Evolutionary conservation across 805 yeast species (phyloP).

Genomic region (Metschnikowia rubicola): DNA sequence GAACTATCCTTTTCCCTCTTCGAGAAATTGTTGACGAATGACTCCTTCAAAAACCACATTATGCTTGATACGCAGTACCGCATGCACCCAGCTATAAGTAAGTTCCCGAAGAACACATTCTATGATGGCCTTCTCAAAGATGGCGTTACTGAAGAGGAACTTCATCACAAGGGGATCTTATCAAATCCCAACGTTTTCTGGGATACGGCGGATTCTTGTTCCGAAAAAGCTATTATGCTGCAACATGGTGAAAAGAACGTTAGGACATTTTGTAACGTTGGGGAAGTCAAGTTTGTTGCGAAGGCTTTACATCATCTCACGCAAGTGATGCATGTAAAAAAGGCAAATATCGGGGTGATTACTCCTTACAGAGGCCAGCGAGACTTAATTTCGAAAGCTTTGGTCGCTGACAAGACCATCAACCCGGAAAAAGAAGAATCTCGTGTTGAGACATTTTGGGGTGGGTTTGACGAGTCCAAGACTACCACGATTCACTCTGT

Average conservation of each 20-base stretch:
- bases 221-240: conserved; percentile 24
- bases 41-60: not conserved
- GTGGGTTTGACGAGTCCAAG: not conserved
- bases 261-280: conserved; percentile 76
- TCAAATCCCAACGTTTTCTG: conserved; percentile 90
- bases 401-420: not conserved
- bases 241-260: conserved; percentile 78
- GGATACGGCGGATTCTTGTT: conserved; percentile 69
- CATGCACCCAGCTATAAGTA: conserved; percentile 86
- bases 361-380: conserved; percentile 96
- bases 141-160: conserved; percentile 76
- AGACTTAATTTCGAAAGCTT: conserved; percentile 52
- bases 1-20: conserved; percentile 83
- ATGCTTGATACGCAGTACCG: conserved; percentile 89
- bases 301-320: conserved; percentile 68
- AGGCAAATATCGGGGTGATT: conserved; percentile 77
- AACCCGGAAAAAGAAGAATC: not conserved
- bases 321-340: conserved; percentile 49
- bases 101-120: conserved; percentile 84
- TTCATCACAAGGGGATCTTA: conserved; percentile 74
- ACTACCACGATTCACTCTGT: not conserved
- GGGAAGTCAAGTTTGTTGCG: conserved; percentile 88
- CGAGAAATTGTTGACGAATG: conserved; percentile 65
- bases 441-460: not conserved
- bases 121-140: conserved; percentile 90